phyloP scores from a whole-genome alignment of 805 yeast genomes.

The Scheffersomyces amazonensis region DNA sequence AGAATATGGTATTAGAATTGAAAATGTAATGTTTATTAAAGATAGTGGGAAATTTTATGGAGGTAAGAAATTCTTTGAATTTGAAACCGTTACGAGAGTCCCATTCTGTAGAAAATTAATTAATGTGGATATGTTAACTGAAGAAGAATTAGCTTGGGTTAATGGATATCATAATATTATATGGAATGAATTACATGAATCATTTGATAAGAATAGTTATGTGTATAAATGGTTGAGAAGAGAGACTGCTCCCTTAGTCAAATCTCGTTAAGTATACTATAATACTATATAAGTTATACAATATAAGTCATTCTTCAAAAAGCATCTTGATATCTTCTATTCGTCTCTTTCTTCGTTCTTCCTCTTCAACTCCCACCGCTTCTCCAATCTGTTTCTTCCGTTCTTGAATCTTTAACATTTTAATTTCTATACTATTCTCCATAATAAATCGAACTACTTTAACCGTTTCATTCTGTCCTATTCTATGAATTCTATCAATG shows the following conservation, averaged over 20 bases:
- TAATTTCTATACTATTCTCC: slow-evolving; percentile 79
- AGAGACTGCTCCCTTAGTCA: slow-evolving; percentile 36
- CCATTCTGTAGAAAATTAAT: slow-evolving; percentile 79
- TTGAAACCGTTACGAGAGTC: slow-evolving; percentile 80
- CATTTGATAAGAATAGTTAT: slow-evolving; percentile 33
- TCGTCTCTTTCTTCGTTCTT: slow-evolving; percentile 64
- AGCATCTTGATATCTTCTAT: slow-evolving; percentile 71
- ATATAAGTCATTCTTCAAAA: slow-evolving; percentile 54
- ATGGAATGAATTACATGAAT: slow-evolving; percentile 45
- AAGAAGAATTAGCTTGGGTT: slow-evolving; percentile 65
- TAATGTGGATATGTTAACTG: slow-evolving; percentile 52
- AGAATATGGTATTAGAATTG: slow-evolving; percentile 58
- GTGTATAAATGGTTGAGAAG: slow-evolving; percentile 50
- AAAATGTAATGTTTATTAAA: slow-evolving; percentile 48
- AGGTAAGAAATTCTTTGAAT: slow-evolving; percentile 57
- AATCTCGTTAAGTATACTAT: background rate
- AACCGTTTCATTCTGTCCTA: slow-evolving; percentile 77
- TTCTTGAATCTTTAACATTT: slow-evolving; percentile 86
- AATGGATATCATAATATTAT: slow-evolving; percentile 63
- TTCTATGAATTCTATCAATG: slow-evolving; percentile 84
- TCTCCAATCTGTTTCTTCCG: slow-evolving; percentile 79
- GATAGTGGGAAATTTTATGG: slow-evolving; percentile 43
- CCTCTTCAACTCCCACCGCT: slow-evolving; percentile 72
- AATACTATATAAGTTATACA: background rate
- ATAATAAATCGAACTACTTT: slow-evolving; percentile 78